Base-by-base conservation (phyloP, 345 rosid species). In the Hibiscus syriacus region DNA sequence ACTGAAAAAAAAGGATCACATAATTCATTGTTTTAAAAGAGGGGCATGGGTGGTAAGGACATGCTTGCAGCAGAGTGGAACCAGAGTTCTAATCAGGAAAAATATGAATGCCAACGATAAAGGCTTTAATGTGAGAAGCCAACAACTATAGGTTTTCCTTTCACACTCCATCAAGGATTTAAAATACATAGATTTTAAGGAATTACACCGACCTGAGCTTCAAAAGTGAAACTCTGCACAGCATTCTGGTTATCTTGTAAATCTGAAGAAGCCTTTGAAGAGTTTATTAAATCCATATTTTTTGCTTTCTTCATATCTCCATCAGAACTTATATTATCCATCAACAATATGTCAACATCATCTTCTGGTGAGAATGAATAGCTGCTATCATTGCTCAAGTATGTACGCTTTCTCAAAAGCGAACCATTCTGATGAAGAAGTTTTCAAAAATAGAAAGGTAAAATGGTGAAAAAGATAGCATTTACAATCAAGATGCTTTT, bases 371-470 rank as follows among this genome's bases (percentile, higher is more conserved):
- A 83, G 62, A 92, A 78, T 25, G 97, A 81, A 78, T 88, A 94
- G 83, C 96, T 89, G 85, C 99, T 91, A 69, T 86, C 96, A 60
- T 83, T 91, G 75, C 96, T 84, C 90, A 94, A 83, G 86, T 91
- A 89, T 32, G 83, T 80, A 79, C 85, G 82, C 79, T 86, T 89
- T 78, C 86, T 84, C 88, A 94, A 81, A 78, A 91, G 90, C 29
- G 77, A 84, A 62, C 95, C 95, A 78, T 87, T 94, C 98, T 94
- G 87, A 72, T 70, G 73, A 55, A 76, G 59, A 55, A 39, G 66
- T 38, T 63, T 63, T 14, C 13, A 32, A 4, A 58, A 34, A 19
- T 70, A 20, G 3, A 66, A 39, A 39, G 2, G 13, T 7, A 6
- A 43, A 64, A 60, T 63, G 53, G 68, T 17, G 14, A 34, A 13